Conservation (phyloP, 345 rosid species). For the Eucalyptus urophylla region DNA sequence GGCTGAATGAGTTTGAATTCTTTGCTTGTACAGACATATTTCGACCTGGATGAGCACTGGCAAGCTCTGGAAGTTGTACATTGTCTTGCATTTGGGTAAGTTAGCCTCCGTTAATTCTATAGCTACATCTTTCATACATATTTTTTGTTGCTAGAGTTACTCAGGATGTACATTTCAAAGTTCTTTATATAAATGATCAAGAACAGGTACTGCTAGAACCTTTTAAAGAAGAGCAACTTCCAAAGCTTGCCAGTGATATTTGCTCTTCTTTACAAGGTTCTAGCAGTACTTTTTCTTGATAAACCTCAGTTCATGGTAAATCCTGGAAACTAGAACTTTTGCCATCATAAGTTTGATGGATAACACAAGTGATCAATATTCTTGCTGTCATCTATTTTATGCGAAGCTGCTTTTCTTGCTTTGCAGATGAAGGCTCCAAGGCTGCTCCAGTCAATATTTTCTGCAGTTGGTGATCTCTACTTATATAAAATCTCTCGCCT, state of each 20-base stretch:
- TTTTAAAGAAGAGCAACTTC: slow-evolving; percentile 36
- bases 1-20: slow-evolving; percentile 49
- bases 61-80: slow-evolving; percentile 88
- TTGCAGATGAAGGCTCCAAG: slow-evolving; percentile 57
- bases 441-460: slow-evolving; percentile 67
- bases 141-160: neutral
- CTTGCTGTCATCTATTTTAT: neutral
- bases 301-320: slow-evolving; percentile 65
- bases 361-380: neutral
- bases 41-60: slow-evolving; percentile 96
- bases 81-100: slow-evolving; percentile 67
- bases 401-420: neutral
- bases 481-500: slow-evolving; percentile 52
- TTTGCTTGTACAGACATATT: slow-evolving; percentile 66
- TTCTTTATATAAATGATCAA: neutral
- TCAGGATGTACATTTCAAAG: neutral
- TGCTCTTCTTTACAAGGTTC: slow-evolving; percentile 51
- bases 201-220: slow-evolving; percentile 47
- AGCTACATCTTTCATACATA: neutral
- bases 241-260: slow-evolving; percentile 40
- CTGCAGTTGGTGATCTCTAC: slow-evolving; percentile 81
- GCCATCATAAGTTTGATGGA: neutral
- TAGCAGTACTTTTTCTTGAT: slow-evolving; percentile 55
- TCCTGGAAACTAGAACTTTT: neutral
- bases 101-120: neutral